A percentile compares a stretch with the other conserved stretches of the same genome.
These are phyloP conservation scores for Globisporangium radiosum DNA, from an alignment of 352 stramenopile genomes.

Conservation along the genomic window DNA sequence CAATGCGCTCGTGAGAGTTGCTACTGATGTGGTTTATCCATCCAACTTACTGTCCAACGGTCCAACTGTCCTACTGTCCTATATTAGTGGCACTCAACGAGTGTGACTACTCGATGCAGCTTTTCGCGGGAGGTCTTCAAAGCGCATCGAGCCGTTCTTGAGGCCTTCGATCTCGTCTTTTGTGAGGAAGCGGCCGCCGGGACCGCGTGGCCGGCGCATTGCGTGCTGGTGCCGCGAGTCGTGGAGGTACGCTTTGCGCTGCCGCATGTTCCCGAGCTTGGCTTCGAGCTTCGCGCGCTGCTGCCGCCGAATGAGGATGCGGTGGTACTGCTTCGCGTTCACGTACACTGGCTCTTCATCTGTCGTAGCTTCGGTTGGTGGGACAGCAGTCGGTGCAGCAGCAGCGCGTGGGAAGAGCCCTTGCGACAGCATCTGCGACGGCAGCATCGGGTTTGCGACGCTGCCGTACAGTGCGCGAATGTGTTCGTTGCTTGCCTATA, in stretches of 20 bases:
- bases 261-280: conserved; percentile 68
- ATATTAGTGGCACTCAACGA: too few species aligned
- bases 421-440: conserved; percentile 68
- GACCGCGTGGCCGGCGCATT: conserved; percentile 77
- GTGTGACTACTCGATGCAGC: conserved; percentile 3
- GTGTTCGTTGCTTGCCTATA: conserved; percentile 76
- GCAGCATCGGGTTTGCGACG: conserved; percentile 74
- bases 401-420: conserved; percentile 55
- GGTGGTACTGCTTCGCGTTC: conserved; percentile 89
- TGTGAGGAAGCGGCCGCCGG: conserved; percentile 79
- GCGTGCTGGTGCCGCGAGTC: conserved; percentile 84
- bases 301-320: conserved; percentile 85
- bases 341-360: conserved; percentile 88
- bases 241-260: conserved; percentile 85
- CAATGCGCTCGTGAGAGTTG: too few species aligned
- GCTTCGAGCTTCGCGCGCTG: conserved; percentile 83
- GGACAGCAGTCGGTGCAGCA: background rate
- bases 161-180: conserved; percentile 73
- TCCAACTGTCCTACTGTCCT: background rate
- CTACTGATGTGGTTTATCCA: too few species aligned
- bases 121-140: conserved; percentile 53
- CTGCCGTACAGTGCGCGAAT: conserved; percentile 76
- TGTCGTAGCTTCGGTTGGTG: conserved; percentile 15
- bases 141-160: conserved; percentile 53
- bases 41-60: too few species aligned